A percentile compares a stretch with the other conserved stretches of the same genome.
phyloP scores from a whole-genome alignment of 2,329 filamentous ascomycete genomes.

The Aspergillus sp. region DNA sequence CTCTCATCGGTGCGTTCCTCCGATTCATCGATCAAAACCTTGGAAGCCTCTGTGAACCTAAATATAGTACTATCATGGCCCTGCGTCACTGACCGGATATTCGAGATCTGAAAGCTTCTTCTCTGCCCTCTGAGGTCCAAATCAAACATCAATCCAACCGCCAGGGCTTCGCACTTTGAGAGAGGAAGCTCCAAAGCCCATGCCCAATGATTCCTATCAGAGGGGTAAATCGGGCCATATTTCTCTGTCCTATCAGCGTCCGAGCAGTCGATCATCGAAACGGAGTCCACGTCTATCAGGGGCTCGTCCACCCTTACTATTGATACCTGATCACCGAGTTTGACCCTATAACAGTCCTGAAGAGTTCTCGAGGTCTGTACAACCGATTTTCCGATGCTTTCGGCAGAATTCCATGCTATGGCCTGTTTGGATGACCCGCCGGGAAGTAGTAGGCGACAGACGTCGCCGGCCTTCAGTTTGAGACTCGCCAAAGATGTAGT shows the following conservation, averaged over 20 bases:
- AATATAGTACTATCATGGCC: constrained; percentile 37
- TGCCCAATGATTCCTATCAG: constrained; percentile 48
- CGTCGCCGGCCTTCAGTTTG: constrained; percentile 58
- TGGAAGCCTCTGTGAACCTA: constrained; percentile 34
- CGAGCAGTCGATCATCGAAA: constrained; percentile 63
- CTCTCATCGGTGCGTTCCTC: constrained; percentile 16
- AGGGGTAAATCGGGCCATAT: constrained; percentile 33
- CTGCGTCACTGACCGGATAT: constrained; percentile 53
- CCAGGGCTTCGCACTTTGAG: constrained; percentile 63
- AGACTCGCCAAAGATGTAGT: constrained; percentile 56
- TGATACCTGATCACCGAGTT: constrained; percentile 67
- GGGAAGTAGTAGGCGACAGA: constrained; percentile 45
- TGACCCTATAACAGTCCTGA: constrained; percentile 70
- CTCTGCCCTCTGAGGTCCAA: constrained; percentile 56
- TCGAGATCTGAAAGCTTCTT: constrained; percentile 61
- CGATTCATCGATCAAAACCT: constrained; percentile 32
- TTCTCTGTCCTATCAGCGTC: constrained; percentile 39
- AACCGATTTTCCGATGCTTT: constrained; percentile 66
- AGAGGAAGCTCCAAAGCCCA: constrained; percentile 49
- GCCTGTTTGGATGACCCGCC: constrained; percentile 52
- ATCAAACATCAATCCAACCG: constrained; percentile 70
- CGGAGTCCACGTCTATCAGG: constrained; percentile 56
- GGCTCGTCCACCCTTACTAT: constrained; percentile 55
- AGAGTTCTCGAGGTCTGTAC: constrained; percentile 72
- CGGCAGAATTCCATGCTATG: constrained; percentile 62